Evolutionary conservation across 306 rosid genomes (phyloP).

Genomic region (Quercus dentata): DNA sequence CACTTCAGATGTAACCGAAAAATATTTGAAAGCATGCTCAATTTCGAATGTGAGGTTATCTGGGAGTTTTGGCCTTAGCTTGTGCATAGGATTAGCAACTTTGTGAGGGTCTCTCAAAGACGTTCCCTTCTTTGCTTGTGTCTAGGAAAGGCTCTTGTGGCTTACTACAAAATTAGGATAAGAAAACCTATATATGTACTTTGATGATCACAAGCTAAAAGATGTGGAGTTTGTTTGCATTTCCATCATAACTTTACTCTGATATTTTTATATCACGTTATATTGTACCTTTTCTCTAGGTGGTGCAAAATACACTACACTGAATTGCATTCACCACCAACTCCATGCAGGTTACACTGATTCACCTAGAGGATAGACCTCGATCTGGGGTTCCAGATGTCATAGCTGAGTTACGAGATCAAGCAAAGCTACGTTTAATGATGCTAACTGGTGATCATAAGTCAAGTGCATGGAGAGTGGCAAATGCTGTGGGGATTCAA

Average conservation of each 20-base stretch:
- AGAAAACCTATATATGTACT: too few relatives aligned
- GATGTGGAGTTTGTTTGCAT: too few relatives aligned
- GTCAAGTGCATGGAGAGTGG: slow-evolving; percentile 88
- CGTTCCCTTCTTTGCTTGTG: background rate
- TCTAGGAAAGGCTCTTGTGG: background rate
- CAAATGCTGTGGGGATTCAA: slow-evolving; percentile 78
- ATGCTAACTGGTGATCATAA: slow-evolving; percentile 97
- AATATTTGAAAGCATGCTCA: background rate
- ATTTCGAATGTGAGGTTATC: background rate
- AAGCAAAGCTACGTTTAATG: slow-evolving; percentile 77
- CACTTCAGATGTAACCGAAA: too few relatives aligned
- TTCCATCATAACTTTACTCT: too few relatives aligned
- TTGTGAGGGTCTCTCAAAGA: background rate
- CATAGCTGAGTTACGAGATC: slow-evolving; percentile 61
- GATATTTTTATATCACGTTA: background rate
- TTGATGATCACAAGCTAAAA: too few relatives aligned
- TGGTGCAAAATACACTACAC: background rate
- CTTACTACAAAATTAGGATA: too few relatives aligned
- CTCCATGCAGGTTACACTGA: slow-evolving; percentile 72
- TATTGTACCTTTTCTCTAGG: background rate
- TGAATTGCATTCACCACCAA: slow-evolving; percentile 5
- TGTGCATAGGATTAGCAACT: background rate
- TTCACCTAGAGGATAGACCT: slow-evolving; percentile 95
- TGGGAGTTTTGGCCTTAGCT: background rate
- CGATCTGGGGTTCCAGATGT: slow-evolving; percentile 80